phyloP scores from a whole-genome alignment of 371 early-diverging fungal species.

The Mucor lusitanicus region DNA sequence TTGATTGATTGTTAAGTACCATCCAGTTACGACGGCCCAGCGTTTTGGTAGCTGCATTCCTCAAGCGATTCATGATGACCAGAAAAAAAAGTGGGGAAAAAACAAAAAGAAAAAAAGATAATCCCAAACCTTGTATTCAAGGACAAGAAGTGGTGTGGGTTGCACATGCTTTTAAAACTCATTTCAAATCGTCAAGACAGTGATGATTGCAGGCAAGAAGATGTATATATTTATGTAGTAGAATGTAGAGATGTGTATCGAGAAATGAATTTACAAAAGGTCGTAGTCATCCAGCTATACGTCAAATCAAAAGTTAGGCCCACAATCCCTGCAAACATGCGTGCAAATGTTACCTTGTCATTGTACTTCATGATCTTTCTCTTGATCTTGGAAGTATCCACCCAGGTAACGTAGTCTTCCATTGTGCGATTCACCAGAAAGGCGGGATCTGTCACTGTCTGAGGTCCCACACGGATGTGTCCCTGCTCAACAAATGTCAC shows the following conservation, averaged over 20 bases:
- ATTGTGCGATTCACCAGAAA: slow-evolving; percentile 86
- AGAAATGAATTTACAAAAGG: slow-evolving; percentile 54
- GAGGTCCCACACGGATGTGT: slow-evolving; percentile 95
- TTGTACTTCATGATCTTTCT: slow-evolving; percentile 97
- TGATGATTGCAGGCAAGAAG: not conserved
- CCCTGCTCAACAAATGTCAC: slow-evolving; percentile 97
- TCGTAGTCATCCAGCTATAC: slow-evolving; percentile 70
- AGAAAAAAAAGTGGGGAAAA: not conserved
- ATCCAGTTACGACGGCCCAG: slow-evolving; percentile 31
- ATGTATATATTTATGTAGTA: not conserved
- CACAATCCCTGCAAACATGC: too few relatives aligned
- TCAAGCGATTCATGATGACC: slow-evolving; percentile 6
- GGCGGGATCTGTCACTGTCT: slow-evolving; percentile 91
- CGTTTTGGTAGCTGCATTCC: not conserved
- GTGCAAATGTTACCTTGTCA: slow-evolving; percentile 73
- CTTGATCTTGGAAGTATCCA: slow-evolving; percentile 97
- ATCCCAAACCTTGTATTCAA: not conserved
- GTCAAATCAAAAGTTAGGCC: not conserved
- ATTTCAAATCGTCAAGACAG: not conserved
- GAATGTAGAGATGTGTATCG: not conserved
- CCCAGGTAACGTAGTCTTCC: slow-evolving; percentile 99
- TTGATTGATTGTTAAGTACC: slow-evolving; percentile 5
- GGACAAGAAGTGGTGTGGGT: not conserved
- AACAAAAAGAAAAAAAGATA: not conserved
- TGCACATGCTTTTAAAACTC: not conserved